phyloP scores from a whole-genome alignment of 2,329 filamentous ascomycete species.

The Colletotrichum orbiculare region DNA sequence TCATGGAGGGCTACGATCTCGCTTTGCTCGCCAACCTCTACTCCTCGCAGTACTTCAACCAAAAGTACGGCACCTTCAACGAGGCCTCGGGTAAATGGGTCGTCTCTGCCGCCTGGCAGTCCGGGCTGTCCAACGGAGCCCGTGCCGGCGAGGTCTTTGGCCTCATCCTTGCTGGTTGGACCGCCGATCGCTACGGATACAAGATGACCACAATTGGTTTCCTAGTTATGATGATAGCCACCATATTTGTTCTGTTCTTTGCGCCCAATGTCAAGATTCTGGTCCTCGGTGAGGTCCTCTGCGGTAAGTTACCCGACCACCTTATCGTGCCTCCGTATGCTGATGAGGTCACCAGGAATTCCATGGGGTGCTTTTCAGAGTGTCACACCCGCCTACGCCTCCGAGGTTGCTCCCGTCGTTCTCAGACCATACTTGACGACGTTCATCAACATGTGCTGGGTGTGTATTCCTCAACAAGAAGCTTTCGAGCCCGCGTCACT shows the following conservation, averaged over 20 bases:
- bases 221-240: constrained; percentile 57
- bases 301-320: constrained; percentile 39
- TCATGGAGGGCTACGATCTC: constrained; percentile 65
- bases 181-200: constrained; percentile 62
- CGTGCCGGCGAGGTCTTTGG: constrained; percentile 66
- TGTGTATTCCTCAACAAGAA: not conserved
- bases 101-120: constrained; percentile 67
- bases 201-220: constrained; percentile 60
- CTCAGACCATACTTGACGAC: constrained; percentile 64
- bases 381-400: constrained; percentile 63
- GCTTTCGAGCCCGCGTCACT: not conserved
- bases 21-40: constrained; percentile 62
- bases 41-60: constrained; percentile 56
- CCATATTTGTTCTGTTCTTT: constrained; percentile 67
- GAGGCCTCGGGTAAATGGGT: constrained; percentile 52
- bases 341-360: constrained; percentile 51
- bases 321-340: not conserved
- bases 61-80: constrained; percentile 56
- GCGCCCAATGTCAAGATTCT: constrained; percentile 58
- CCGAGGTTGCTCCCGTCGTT: constrained; percentile 60
- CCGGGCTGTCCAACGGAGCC: constrained; percentile 64
- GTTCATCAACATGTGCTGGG: constrained; percentile 68
- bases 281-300: constrained; percentile 61
- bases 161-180: constrained; percentile 63
- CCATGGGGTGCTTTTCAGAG: constrained; percentile 66